Base-by-base conservation (phyloP, 208 protist genomes). In the Angomonas ambiguus region DNA sequence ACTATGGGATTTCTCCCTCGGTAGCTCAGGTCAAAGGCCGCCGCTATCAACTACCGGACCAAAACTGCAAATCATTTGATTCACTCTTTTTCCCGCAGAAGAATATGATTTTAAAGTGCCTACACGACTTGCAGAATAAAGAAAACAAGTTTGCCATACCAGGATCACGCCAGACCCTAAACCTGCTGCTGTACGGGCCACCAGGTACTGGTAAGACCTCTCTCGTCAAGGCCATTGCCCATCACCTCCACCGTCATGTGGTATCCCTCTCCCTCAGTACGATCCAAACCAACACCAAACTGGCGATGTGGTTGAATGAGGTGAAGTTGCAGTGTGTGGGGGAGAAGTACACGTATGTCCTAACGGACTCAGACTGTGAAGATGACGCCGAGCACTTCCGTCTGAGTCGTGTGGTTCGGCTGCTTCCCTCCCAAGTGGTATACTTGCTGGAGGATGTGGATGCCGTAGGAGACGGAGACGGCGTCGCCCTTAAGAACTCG, bases 141-240 rank as follows among this genome's bases (percentile, higher is more conserved):
- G 73, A 63, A 2, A 88, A 91, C 4, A 76, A 80, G 58, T 97
- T 86, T 68, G 85, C 69, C 10, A 62, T 90, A 2, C 80, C 85
- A 0, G 86, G 84, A 0, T 78, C 85, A n/a, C 65, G 79, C 27
- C 72, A 89, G 30, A 77, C 85, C 32, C 71, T 97, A 1, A 80
- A 78, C 30, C 74, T 96, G 30, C 84, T 97, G 18, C 65, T 98
- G 18, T 65, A 96, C 79, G 95, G 95, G 4, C 80, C 92, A 22
- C 94, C 96, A 10, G 97, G 97, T 0, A 98, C 96, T 5, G 95
- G 88, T 25, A 98, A 98, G 74, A 98, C 95, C 13, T 90, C 83
- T 30, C 72, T 94, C 41, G 82, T 96, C 22, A 92, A 93, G 60
- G 83, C 85, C 3, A 78, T 97, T 20, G 94, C 94, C n/a, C 56